A percentile compares a stretch with the other conserved stretches of the same genome.
Conservation (phyloP, 2,329 filamentous ascomycete species). For the Sporothrix globosa region DNA sequence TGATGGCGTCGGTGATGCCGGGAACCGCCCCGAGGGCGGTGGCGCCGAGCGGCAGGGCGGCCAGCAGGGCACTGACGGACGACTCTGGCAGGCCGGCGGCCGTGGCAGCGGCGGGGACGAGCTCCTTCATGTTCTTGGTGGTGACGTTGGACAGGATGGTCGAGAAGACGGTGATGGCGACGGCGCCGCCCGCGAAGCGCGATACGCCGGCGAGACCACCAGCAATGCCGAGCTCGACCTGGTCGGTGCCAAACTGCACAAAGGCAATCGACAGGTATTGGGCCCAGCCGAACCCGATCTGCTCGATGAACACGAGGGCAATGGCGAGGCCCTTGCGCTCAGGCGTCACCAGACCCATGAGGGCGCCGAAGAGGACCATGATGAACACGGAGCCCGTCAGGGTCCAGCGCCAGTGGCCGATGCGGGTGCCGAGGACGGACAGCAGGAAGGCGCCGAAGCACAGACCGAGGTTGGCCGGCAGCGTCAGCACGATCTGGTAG, state of each 20-base stretch:
- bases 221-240: constrained; percentile 52
- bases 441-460: constrained; percentile 49
- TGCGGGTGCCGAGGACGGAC: constrained; percentile 47
- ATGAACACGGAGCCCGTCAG: constrained; percentile 49
- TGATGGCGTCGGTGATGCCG: constrained; percentile 39
- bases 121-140: constrained; percentile 40
- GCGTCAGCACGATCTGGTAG: constrained; percentile 45
- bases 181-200: constrained; percentile 49
- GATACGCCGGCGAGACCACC: constrained; percentile 50
- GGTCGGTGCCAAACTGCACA: constrained; percentile 54
- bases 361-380: constrained; percentile 53
- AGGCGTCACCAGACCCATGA: constrained; percentile 50
- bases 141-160: constrained; percentile 48
- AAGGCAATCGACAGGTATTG: constrained; percentile 54
- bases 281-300: constrained; percentile 53
- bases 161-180: constrained; percentile 49
- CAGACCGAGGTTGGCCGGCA: constrained; percentile 52
- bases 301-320: constrained; percentile 52
- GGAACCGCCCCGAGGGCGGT: constrained; percentile 39
- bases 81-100: constrained; percentile 44
- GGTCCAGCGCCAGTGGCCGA: constrained; percentile 54
- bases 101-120: constrained; percentile 44
- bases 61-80: constrained; percentile 41
- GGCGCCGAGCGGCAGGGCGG: constrained; percentile 39
- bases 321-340: constrained; percentile 51